A percentile compares a stretch with the other conserved stretches of the same genome.
phyloP scores from a whole-genome alignment of 352 stramenopile species.

The Labyrinthula sp. region DNA sequence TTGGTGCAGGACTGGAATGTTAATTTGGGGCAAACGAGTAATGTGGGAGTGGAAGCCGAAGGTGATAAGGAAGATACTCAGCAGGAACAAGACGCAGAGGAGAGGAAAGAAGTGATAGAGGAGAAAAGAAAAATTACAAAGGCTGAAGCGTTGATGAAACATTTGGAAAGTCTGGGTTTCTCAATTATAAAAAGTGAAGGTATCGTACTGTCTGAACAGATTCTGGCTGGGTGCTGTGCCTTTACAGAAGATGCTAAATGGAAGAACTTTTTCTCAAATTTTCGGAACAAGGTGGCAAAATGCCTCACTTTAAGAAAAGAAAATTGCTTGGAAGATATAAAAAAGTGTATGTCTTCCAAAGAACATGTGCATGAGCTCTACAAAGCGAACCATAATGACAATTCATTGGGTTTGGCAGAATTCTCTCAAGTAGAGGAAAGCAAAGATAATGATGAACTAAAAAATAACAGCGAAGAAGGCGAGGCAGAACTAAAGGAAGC shows the following conservation, averaged over 20 bases:
- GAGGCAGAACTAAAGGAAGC: conserved; percentile 1
- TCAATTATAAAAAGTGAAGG: neutral
- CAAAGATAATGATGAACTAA: neutral
- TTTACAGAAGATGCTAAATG: conserved; percentile 1
- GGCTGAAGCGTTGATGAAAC: neutral
- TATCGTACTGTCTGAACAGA: neutral
- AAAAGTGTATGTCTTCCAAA: neutral
- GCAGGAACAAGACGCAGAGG: neutral
- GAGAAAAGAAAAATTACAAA: neutral
- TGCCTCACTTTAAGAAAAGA: conserved; percentile 6
- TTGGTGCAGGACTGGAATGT: too few relatives aligned
- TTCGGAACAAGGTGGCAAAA: conserved; percentile 8
- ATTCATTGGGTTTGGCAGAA: neutral
- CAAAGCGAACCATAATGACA: neutral
- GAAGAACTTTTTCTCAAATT: neutral
- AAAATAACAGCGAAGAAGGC: neutral
- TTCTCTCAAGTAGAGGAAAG: neutral
- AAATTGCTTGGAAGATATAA: conserved; percentile 1
- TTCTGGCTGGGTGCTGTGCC: conserved; percentile 5
- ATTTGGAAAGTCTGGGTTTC: neutral
- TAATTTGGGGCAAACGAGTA: conserved; percentile 2
- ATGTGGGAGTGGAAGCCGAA: conserved; percentile 7
- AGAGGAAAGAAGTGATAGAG: conserved; percentile 3
- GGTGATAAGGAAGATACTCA: conserved; percentile 11
- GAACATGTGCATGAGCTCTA: neutral